Evolutionary conservation across 2,329 filamentous ascomycete species (phyloP).

Genomic region (Colletotrichum caudatum): DNA sequence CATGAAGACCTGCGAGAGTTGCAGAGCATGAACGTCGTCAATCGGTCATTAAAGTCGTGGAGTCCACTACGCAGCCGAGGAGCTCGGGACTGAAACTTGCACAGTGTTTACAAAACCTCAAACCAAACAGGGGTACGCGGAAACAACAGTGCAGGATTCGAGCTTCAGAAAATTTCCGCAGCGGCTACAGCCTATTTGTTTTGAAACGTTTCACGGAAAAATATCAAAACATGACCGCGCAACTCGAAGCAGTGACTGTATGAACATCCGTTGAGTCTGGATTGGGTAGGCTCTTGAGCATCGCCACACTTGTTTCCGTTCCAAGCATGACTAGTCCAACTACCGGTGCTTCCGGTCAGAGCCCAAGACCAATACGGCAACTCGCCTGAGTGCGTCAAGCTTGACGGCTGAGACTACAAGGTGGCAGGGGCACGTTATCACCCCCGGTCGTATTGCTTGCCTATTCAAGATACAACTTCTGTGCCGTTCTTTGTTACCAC

Average conservation of each 20-base stretch:
- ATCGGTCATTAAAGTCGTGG: neutral
- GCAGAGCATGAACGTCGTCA: neutral
- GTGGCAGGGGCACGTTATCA: too few relatives aligned
- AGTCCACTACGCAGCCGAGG: too few relatives aligned
- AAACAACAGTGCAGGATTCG: neutral
- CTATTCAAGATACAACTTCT: too few relatives aligned
- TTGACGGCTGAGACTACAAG: neutral
- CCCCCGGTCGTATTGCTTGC: too few relatives aligned
- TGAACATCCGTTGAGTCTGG: neutral
- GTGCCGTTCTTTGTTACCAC: too few relatives aligned
- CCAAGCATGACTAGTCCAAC: neutral
- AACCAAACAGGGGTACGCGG: neutral
- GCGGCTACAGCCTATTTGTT: neutral
- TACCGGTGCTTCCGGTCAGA: too few relatives aligned
- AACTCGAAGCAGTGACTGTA: neutral
- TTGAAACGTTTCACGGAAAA: neutral
- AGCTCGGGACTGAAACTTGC: neutral
- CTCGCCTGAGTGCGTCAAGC: neutral
- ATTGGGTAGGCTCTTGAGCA: neutral
- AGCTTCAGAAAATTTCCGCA: neutral
- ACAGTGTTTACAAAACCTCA: neutral
- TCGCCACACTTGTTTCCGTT: neutral
- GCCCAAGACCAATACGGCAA: too few relatives aligned
- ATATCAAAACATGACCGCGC: accelerated
- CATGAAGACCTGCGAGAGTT: neutral